Evolutionary conservation across 176 grass and related monocot genomes (phyloP).

Genomic region (Melocanna baccifera): DNA sequence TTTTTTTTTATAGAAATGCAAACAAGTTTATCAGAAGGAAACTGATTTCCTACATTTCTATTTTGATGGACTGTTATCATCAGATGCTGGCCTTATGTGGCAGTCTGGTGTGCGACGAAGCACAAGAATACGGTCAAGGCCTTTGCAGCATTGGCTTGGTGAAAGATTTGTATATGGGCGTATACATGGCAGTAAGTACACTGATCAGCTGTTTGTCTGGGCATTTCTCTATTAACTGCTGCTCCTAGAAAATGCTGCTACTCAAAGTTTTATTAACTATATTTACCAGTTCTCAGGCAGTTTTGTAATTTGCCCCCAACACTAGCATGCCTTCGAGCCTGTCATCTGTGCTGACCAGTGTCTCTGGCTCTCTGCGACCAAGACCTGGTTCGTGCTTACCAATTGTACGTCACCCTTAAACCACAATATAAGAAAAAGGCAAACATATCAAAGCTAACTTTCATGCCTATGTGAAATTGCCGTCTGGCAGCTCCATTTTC

Average conservation of each 20-base stretch:
- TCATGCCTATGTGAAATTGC: constrained; percentile 13
- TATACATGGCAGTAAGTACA: constrained; percentile 71
- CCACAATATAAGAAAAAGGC: neutral
- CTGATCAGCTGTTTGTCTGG: neutral
- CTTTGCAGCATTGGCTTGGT: constrained; percentile 71
- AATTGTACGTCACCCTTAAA: neutral
- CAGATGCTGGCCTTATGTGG: constrained; percentile 57
- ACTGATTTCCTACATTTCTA: constrained; percentile 22
- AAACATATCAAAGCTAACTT: constrained; percentile 15
- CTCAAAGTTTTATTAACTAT: neutral
- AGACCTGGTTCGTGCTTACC: neutral
- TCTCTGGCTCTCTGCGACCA: neutral
- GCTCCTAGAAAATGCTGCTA: neutral
- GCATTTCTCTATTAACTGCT: neutral
- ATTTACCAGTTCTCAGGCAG: neutral
- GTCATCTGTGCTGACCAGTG: neutral
- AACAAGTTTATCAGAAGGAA: constrained; percentile 11
- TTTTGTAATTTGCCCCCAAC: neutral
- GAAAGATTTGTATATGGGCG: constrained; percentile 74
- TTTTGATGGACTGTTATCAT: constrained; percentile 27
- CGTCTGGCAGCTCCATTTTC: neutral
- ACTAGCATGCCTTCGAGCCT: neutral
- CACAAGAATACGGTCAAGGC: constrained; percentile 62
- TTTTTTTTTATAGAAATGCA: constrained; percentile 14
- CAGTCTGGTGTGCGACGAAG: constrained; percentile 71